Base-by-base conservation (phyloP, 129 eudicot genomes). In the Flaveria trinervia region DNA sequence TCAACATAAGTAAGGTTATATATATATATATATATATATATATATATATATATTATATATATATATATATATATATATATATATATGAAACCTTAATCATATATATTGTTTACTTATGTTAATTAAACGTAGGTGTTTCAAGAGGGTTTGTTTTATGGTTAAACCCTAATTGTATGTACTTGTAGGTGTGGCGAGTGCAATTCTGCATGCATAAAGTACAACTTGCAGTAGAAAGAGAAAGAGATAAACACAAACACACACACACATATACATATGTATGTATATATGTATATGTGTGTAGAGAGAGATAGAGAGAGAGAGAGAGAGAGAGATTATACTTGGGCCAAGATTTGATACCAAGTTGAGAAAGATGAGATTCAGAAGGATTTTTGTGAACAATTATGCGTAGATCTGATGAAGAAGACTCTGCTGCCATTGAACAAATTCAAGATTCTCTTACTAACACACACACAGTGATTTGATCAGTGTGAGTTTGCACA, bases 341-440 rank as follows among this genome's bases (percentile, higher is more conserved):
- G 74, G 98, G 98, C 98, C 98, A 93, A 26, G 90, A 89, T 59
- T 89, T 91, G 90, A 93, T 86, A 73, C 98, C 98, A 12, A 91
- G 77, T 77, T 93, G 84, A 43, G 91, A 85, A 26, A 91, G 92
- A 67, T 86, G 91, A 30, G 97, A 81, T 61, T 85, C 85, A 14
- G 98, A 84, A 39, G 96, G 96, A 70, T 91, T 91, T 80, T 74
- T 93, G 72, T 92, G 97, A 68, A 92, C 97, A 69, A 81, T 81
- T 82, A 92, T 92, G 71, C 43, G 76, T 70, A 77, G 85, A 73
- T 74, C 87, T 75, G 92, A 87, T 10, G 79, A 80, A 73, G 89
- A 73, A 73, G 89, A 73, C 79, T 84, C 83, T 80, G 81, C 90
- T 51, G 92, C 88, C 92, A 87, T 87, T 72, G 41, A 68, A 41